Conservation (phyloP, 2,329 filamentous ascomycete genomes). For the Talaromyces sp. region DNA sequence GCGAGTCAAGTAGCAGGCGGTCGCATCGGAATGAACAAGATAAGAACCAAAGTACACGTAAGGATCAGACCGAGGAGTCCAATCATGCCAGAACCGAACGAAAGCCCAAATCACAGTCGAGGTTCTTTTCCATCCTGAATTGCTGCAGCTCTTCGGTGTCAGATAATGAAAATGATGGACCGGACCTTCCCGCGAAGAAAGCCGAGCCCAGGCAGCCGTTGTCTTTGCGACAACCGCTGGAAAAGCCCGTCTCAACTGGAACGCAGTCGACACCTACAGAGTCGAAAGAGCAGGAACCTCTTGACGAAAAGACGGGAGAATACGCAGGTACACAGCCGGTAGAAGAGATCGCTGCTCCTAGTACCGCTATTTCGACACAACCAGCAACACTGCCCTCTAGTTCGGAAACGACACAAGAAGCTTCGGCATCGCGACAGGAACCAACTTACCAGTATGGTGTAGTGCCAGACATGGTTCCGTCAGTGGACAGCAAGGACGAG, state of each 20-base stretch:
- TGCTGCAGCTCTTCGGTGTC: conserved; percentile 48
- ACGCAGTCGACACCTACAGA: conserved; percentile 41
- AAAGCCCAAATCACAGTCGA: conserved; percentile 42
- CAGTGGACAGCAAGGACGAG: conserved; percentile 9
- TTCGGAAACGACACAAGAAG: conserved; percentile 26
- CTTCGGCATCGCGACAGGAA: conserved; percentile 21
- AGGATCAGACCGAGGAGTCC: conserved; percentile 31
- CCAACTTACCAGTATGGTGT: conserved; percentile 14
- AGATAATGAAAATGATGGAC: conserved; percentile 40
- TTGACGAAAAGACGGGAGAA: conserved; percentile 38
- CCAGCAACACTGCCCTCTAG: conserved; percentile 21
- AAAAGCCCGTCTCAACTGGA: conserved; percentile 39
- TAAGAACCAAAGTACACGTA: conserved; percentile 32
- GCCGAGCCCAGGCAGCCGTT: conserved; percentile 40
- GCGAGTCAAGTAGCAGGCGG: conserved; percentile 58
- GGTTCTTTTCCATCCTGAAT: conserved; percentile 46
- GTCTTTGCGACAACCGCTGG: conserved; percentile 34
- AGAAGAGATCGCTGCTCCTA: conserved; percentile 26
- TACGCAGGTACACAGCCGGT: conserved; percentile 27
- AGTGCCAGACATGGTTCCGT: neutral
- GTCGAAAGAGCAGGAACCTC: conserved; percentile 34
- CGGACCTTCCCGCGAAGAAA: conserved; percentile 46
- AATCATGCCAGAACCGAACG: conserved; percentile 35
- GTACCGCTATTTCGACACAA: conserved; percentile 26
- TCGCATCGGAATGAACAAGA: conserved; percentile 38